Base-by-base conservation (phyloP, 768 basidiomycete genomes). In the Russula vinacea region DNA sequence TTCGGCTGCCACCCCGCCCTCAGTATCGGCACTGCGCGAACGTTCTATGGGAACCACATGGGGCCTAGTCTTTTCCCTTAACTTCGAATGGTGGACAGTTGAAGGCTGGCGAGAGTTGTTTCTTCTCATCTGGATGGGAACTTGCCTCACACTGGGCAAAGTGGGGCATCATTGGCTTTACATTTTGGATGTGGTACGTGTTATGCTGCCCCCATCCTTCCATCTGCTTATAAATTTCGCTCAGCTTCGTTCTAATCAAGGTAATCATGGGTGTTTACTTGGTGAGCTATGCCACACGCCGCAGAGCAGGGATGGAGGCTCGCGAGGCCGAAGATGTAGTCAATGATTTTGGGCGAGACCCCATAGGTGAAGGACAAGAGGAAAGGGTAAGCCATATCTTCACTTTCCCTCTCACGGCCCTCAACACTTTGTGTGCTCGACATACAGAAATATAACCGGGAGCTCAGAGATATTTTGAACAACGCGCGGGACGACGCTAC, bases 231-330 rank as follows among this genome's bases (percentile, higher is more conserved):
- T n/a, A 24, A 22, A n/a, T 55, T n/a, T 29, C 11, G 26, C 22
- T 24, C 68, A 90, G 94, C 71, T 84, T 89, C 68, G 83, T 97
- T 10, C 87, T 89, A 5, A 78, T 98, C 68, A 98, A 99, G 75
- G 80, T 98, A 39, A 88, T 98, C n/a, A 81, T 98, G 53, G 96
- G 96, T 3, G 84, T 96, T 5, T 87, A 91, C 65, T 79, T 98
- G 3, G 81, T 96, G 14, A 88, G 87, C 62, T 95, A 91, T 73
- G 94, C 94, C 4, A 84, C 87, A 0, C 77, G 82, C 49, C 79
- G 94, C 56, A 82, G 84, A 53, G 81, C 81, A 2, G 90, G 87
- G 3, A 89, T 92, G 88, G 91, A 92, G 55, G 83, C 79, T 42
- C 85, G 92, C 54, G 85, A 83, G 60, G 79, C 80, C 22, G 88